Evolutionary conservation across 768 basidiomycete species (phyloP), one percentile per base, ranked within the genome.

Genomic region (Gloeopeniophorella convolvens): DNA sequence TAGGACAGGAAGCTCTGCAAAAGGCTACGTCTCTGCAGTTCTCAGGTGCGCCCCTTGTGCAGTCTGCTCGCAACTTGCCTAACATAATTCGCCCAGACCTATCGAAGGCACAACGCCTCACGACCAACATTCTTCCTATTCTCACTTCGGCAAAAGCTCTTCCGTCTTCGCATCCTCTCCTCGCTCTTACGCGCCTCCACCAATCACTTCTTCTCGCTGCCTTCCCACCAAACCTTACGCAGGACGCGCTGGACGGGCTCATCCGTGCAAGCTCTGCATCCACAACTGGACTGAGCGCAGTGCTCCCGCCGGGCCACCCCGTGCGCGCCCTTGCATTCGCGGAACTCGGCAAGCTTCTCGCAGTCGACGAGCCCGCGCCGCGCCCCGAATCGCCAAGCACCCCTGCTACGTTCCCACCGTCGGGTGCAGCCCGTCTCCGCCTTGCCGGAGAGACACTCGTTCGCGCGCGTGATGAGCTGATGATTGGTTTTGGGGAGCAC

Each of bases 261-360:
- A 75, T 89, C 52, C 72, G 79, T 21, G 72, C 72, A 4, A 77
- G 83, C 0, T 74, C 76, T 13, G 74, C 75, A 36, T 70, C 76
- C 9, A 69, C 69, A 18, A 67, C 73, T 0, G 91, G 83, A 1
- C 60, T 90, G 5, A 62, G 66, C 4, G 64, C 62, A 11, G 62
- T 88, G 2, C 73, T 90, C 15, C 65, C 70, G 0, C 63, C 70
- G 9, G 86, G 85, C 1, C 92, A 95, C 63, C 91, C 93, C 0
- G 75, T 85, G 1, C 75, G 87, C 1, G 89, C 79, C 0, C 69
- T 94, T 20, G 80, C 85, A 4, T 68, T 84, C 7, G 81, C 83
- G 3, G 91, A 94, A 63, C 71, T 89, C 5, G 90, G 87, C 0
- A 93, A 91, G 67, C 68, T 92, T 6, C 72, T 93, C 5, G 78